A percentile compares a stretch with the other conserved stretches of the same genome.
Evolutionary conservation across 306 rosid species (phyloP).

Genomic region (Malus orientalis): DNA sequence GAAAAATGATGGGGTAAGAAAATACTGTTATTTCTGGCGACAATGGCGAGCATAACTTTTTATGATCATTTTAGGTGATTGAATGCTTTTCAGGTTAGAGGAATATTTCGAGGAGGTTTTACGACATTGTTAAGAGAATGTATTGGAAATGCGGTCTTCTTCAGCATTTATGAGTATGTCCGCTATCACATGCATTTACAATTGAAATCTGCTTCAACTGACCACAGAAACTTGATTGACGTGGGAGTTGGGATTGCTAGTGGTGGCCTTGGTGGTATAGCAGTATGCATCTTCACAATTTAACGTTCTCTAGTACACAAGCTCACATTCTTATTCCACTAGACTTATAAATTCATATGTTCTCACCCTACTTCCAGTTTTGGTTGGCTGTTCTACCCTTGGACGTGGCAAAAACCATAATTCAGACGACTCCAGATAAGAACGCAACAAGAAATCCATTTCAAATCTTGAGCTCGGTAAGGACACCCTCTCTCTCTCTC

Average conservation of each 20-base stretch:
- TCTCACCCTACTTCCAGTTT: slow-evolving; percentile 39
- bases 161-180: slow-evolving; percentile 60
- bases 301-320: neutral
- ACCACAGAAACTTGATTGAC: slow-evolving; percentile 47
- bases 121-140: slow-evolving; percentile 74
- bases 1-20: slow-evolving; percentile 75
- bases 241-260: slow-evolving; percentile 76
- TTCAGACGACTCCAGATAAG: slow-evolving; percentile 69
- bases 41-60: neutral
- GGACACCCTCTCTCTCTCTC: neutral
- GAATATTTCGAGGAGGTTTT: slow-evolving; percentile 68
- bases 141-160: slow-evolving; percentile 62
- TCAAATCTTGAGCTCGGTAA: slow-evolving; percentile 56
- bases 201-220: slow-evolving; percentile 41
- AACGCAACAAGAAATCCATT: slow-evolving; percentile 61
- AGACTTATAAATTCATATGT: neutral
- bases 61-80: slow-evolving; percentile 32
- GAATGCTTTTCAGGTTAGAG: slow-evolving; percentile 65
- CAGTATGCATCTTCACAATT: slow-evolving; percentile 49
- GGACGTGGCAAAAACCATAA: slow-evolving; percentile 89
- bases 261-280: slow-evolving; percentile 80
- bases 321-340: neutral
- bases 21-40: slow-evolving; percentile 5
- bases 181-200: slow-evolving; percentile 71
- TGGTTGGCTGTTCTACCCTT: slow-evolving; percentile 91